Percentiles rank a stretch among this genome's conserved stretches.
phyloP scores from a whole-genome alignment of 208 protist genomes.

The Wallacemonas sp. region DNA sequence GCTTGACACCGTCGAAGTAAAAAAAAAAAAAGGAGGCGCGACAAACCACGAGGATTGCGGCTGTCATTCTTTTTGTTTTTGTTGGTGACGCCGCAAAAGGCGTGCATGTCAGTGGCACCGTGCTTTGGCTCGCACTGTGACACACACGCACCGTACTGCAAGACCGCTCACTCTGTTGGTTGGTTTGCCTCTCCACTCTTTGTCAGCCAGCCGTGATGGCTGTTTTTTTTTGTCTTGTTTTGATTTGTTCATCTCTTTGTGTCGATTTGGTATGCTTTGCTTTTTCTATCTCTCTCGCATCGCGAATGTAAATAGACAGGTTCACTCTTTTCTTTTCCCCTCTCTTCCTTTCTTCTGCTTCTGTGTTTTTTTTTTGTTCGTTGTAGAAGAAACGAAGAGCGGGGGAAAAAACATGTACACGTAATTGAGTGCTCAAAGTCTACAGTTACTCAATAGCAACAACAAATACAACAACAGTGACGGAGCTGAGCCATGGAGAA shows the following conservation, averaged over 20 bases:
- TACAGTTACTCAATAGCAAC: not conserved
- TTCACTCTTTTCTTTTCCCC: not conserved
- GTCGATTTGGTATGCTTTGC: not conserved
- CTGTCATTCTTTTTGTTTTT: no score
- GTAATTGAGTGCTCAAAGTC: not conserved
- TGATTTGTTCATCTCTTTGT: constrained; percentile 9
- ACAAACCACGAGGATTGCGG: no score
- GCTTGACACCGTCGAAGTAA: no score
- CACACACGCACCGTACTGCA: no score
- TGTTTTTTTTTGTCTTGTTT: constrained; percentile 9
- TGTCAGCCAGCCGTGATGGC: no score
- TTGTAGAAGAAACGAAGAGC: not conserved
- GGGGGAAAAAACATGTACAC: not conserved
- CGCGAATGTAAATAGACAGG: constrained; percentile 7
- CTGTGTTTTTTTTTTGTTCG: not conserved
- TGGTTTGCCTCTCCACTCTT: no score
- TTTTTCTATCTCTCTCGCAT: not conserved
- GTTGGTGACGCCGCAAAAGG: no score
- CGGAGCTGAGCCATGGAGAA: no score
- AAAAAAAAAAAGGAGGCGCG: not conserved
- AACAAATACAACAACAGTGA: not conserved
- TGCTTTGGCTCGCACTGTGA: constrained; percentile 1
- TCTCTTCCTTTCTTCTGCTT: not conserved
- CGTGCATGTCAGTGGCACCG: no score
- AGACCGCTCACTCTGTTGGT: no score